phyloP scores from a whole-genome alignment of 805 yeast species.

The Saccharomycopsis fodiens region DNA sequence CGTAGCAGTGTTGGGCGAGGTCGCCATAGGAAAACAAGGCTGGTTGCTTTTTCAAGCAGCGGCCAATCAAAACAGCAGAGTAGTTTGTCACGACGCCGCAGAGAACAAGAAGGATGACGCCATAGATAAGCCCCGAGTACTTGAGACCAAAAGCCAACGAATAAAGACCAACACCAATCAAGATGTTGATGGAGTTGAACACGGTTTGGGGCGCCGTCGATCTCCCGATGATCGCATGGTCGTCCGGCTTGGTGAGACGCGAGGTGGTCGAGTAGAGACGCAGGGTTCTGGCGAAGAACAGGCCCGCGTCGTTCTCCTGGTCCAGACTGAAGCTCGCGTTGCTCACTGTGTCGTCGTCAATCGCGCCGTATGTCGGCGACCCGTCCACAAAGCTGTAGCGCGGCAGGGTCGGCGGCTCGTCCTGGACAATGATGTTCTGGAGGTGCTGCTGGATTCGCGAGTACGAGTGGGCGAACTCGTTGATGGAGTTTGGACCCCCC shows the following conservation, averaged over 20 bases:
- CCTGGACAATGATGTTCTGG: constrained; percentile 18
- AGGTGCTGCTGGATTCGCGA: constrained; percentile 14
- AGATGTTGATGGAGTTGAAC: constrained; percentile 68
- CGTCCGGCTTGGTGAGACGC: constrained; percentile 13
- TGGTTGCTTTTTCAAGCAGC: constrained; percentile 35
- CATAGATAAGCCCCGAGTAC: constrained; percentile 60
- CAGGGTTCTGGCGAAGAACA: constrained; percentile 4
- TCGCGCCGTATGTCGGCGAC: neutral
- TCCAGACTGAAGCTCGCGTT: constrained; percentile 8
- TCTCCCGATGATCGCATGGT: constrained; percentile 26
- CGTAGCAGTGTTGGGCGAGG: constrained; percentile 45
- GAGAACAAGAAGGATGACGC: constrained; percentile 33
- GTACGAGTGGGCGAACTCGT: constrained; percentile 30
- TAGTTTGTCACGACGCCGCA: constrained; percentile 44
- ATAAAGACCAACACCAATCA: constrained; percentile 69
- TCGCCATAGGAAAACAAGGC: constrained; percentile 49
- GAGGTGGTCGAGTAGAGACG: constrained; percentile 14
- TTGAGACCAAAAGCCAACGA: constrained; percentile 65
- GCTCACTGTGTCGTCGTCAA: neutral
- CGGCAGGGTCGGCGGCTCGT: constrained; percentile 5
- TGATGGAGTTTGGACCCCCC: constrained; percentile 32
- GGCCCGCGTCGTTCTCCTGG: constrained; percentile 5
- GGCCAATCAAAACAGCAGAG: constrained; percentile 49
- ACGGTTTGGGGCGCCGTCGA: constrained; percentile 70
- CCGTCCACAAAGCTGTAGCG: constrained; percentile 11